Evolutionary conservation across 1,284 basidiomycete genomes (phyloP), one percentile per base, ranked within the genome.

Genomic region (Irpex lacteus): DNA sequence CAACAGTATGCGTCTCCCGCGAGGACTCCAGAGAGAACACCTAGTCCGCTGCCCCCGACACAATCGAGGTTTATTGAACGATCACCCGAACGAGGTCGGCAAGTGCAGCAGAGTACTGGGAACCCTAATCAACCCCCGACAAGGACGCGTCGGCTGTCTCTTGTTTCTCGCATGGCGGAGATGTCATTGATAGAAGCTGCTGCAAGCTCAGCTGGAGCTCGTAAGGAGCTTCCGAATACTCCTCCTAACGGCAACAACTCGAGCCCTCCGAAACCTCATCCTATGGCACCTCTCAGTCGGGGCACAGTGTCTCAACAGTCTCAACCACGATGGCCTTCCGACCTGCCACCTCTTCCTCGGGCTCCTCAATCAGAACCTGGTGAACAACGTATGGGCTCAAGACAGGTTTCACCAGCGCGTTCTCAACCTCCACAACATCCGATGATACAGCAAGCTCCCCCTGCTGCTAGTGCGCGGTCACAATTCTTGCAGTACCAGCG

Each of bases 271-370:
- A 66, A 64, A 37, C 61, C 49, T 2, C 60, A 60, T 32, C 62
- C 56, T 6, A 63, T 62, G 50, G 69, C 65, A 44, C 52, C 26
- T 44, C 65, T 61, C 49, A 52, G 65, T 9, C 63, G 61, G 34
- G 26, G 26, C 26, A 60, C 52, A 38, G 67, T 65, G 59, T 65
- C 63, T 32, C 67, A 70, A 47, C 62, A 60, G 47, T 60, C 52
- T n/a, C 60, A 63, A 26, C 56, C 66, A 0, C 67, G 59, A 13
- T 76, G 74, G 75, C 73, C 73, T 2, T 38, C 67, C 4, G 66
- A 67, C 1, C 66, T 76, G 3, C 74, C 76, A 6, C 72, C 72
- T 5, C 70, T 76, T 7, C 76, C 76, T 1, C 71, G 72, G 8
- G 72, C 70, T 6, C 61, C 63, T 1, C 59, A 64, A 21, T 44